Base-by-base conservation (phyloP, 768 basidiomycete genomes). In the Podaxis sp. region DNA sequence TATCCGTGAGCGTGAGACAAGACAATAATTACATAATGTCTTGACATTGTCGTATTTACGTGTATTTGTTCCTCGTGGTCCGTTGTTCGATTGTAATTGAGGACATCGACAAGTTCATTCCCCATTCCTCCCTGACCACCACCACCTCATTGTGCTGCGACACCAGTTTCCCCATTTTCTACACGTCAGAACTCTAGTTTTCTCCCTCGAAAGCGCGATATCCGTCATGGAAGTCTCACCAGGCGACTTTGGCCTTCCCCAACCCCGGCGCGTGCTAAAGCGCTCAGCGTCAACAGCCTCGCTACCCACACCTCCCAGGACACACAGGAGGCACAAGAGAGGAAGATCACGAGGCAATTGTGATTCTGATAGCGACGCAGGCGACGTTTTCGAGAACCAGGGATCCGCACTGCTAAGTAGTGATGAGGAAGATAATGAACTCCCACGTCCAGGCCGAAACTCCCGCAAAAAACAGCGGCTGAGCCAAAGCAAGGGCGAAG, bases 261-360 rank as follows among this genome's bases (percentile, higher is more conserved):
- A 69, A 16, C 52, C 68, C 21, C 70, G 72, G 40, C 77, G 75
- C 42, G 74, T 77, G 14, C 74, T 86, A 51, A 87, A 87, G 71
- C 84, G 86, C 21, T 85, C 85, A 16, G 83, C 86, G 25, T 89
- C 87, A 16, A 77, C 83, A 18, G 80, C 82, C 32, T 85, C 85
- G 3, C 76, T 89, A 23, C 87, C 86, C 38, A 89, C 88, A 0
- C 88, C 87, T 21, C 88, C 88, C 0, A 73, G 82, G 28, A 88
- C 86, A 6, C 77, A 74, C 52, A 76, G 81, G 59, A 85, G 79
- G 62, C 77, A 76, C 18, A 79, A 76, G 59, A 72, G 79, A 58
- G 76, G 75, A 40, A 68, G 74, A 5, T 77, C 79, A 21, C 70
- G 77, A 51, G 73, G 72, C 0, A 78, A 79, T 16, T 76, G 76